Percentiles rank a stretch among this genome's conserved stretches.
phyloP scores from a whole-genome alignment of 495 filamentous ascomycete species.

The Aspergillus asperescens region DNA sequence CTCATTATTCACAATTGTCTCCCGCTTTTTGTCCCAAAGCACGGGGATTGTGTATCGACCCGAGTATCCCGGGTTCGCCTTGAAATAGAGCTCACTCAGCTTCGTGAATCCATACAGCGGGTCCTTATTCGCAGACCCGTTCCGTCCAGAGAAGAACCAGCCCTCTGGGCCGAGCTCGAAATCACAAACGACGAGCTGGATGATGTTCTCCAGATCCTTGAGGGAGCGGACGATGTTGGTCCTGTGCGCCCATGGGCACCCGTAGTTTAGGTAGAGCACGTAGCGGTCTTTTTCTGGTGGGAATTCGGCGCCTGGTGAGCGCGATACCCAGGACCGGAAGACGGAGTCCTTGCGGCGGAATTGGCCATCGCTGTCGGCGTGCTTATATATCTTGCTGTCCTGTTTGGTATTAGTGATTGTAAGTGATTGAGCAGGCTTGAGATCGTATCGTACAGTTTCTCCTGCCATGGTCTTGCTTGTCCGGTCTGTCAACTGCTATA shows the following conservation, averaged over 20 bases:
- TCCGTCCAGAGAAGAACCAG: constrained; percentile 65
- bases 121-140: constrained; percentile 54
- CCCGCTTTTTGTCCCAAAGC: constrained; percentile 68
- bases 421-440: background rate
- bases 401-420: background rate
- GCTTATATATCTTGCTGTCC: constrained; percentile 26
- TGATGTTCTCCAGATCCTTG: constrained; percentile 70
- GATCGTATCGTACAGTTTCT: background rate
- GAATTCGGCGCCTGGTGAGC: constrained; percentile 53
- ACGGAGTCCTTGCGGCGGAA: constrained; percentile 45
- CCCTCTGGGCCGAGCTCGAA: constrained; percentile 60
- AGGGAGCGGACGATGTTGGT: constrained; percentile 69
- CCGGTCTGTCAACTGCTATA: too few relatives aligned
- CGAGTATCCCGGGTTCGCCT: constrained; percentile 60
- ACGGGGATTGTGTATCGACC: constrained; percentile 76
- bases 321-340: constrained; percentile 49
- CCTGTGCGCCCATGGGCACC: constrained; percentile 82
- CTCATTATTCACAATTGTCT: constrained; percentile 79
- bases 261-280: constrained; percentile 69
- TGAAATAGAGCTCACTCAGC: constrained; percentile 68
- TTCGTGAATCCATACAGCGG: constrained; percentile 59
- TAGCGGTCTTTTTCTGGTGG: constrained; percentile 72
- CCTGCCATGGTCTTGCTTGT: background rate
- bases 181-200: constrained; percentile 65
- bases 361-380: constrained; percentile 44